These are phyloP conservation scores for Chaetomiaceae sp. DNA, from an alignment of 2,329 filamentous ascomycete genomes.

Conservation along the genomic window DNA sequence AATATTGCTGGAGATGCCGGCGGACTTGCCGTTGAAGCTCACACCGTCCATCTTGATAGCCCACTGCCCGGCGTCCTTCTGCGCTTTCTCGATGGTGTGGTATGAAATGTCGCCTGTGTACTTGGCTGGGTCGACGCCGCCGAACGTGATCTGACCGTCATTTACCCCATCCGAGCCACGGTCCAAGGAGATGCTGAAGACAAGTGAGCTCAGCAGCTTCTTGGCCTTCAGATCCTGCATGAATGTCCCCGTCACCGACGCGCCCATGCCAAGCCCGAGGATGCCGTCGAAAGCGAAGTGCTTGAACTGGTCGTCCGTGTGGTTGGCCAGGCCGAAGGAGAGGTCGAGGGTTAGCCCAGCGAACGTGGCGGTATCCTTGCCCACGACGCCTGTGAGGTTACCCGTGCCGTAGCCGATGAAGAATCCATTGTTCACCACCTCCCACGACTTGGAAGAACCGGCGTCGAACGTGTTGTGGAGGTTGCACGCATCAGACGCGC, in stretches of 20 bases:
- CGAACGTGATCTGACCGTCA: conserved; percentile 75
- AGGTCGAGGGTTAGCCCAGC: conserved; percentile 61
- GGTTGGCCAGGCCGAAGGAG: conserved; percentile 67
- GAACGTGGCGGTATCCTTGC: conserved; percentile 62
- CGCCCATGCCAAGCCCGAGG: conserved; percentile 66
- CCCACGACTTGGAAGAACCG: conserved; percentile 60
- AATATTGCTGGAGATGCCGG: conserved; percentile 46
- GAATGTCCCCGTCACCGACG: conserved; percentile 60
- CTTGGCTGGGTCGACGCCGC: conserved; percentile 61
- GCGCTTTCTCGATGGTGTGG: conserved; percentile 44
- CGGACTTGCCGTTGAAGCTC: conserved; percentile 55
- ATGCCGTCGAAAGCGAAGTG: conserved; percentile 86
- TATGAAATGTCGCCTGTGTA: conserved; percentile 68
- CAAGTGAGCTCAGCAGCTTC: conserved; percentile 55
- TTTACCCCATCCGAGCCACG: conserved; percentile 61
- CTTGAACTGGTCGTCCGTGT: conserved; percentile 68
- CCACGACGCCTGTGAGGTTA: conserved; percentile 62
- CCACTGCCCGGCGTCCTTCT: conserved; percentile 59
- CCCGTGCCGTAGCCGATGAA: conserved; percentile 74
- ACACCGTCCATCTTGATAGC: conserved; percentile 65
- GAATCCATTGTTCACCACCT: conserved; percentile 52
- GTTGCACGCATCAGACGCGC: conserved; percentile 61
- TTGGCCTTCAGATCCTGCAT: conserved; percentile 56
- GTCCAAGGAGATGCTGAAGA: conserved; percentile 68
- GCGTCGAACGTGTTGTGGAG: conserved; percentile 67